Evolutionary conservation across 768 basidiomycete genomes (phyloP), one percentile per base, ranked within the genome.

Genomic region (Pisolithus orientalis): DNA sequence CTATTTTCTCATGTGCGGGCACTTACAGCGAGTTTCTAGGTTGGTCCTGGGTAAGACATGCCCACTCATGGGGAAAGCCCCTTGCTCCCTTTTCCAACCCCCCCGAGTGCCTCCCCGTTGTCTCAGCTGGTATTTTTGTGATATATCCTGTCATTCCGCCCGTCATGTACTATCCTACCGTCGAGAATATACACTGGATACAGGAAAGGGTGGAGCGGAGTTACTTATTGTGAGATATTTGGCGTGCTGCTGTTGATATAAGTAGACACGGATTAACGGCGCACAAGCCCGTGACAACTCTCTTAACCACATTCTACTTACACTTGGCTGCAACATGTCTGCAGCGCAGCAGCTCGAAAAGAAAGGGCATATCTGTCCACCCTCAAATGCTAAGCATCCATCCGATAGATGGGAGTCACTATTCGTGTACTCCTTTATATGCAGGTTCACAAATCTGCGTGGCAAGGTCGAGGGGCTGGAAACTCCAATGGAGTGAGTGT

Each of bases 361-460:
- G 68, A 78, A 75, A 65, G 76, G 75, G 2, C 78, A 80, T 55
- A 45, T 78, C 42, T 80, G 78, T 51, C 79, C 79, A 13, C 74
- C 76, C 5, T 77, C 87, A 17, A 76, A 73, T 62, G 87, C 86
- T 27, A 77, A 67, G 25, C 87, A 90, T 73, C 90, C 90, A 28
- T 75, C 75, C 50, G 85, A 86, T 72, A 85, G 86, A 69, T 93
- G 90, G 90, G 90, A 93, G 72, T 81, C 85, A 5, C 70, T 89
- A 58, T 92, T 90, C 69, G 80, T 93, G 37, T 93, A 90, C 68
- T 80, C 84, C 29, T 93, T 93, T 72, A 83, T 93, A 57, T 82
- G 80, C 73, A 88, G 80, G 69, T 93, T 89, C 73, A 89, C 88
- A 24, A 74, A 78, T 68, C 73, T 92, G 60, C 82, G 80, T 58